These are phyloP conservation scores for Verticillium zaregamsianum DNA, from an alignment of 2,329 filamentous ascomycete genomes.

Conservation along the genomic window DNA sequence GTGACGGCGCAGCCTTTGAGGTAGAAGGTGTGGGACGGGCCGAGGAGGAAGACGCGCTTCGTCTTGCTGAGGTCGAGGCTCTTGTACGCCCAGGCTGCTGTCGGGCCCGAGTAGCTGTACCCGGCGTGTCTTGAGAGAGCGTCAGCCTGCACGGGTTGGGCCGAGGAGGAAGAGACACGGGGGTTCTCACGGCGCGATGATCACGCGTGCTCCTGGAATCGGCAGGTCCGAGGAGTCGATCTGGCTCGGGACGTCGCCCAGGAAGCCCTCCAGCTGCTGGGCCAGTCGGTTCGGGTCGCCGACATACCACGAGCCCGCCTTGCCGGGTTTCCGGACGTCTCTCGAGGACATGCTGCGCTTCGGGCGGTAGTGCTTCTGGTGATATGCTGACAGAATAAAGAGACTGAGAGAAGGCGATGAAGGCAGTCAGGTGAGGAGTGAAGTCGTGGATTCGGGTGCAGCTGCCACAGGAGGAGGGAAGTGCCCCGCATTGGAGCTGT, in stretches of 20 bases:
- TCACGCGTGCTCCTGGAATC: slow-evolving; percentile 68
- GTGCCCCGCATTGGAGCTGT: neutral
- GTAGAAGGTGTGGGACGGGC: slow-evolving; percentile 86
- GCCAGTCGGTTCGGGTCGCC: slow-evolving; percentile 55
- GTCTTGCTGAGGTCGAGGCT: slow-evolving; percentile 74
- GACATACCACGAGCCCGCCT: slow-evolving; percentile 88
- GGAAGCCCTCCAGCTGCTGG: slow-evolving; percentile 67
- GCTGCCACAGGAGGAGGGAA: neutral
- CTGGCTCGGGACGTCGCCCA: slow-evolving; percentile 64
- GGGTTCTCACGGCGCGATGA: slow-evolving; percentile 33
- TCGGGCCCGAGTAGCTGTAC: slow-evolving; percentile 85
- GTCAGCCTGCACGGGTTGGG: slow-evolving; percentile 9
- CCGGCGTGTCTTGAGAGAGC: slow-evolving; percentile 73
- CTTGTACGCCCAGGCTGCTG: slow-evolving; percentile 94
- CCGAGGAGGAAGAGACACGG: neutral
- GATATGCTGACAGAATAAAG: neutral
- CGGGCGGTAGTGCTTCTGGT: neutral
- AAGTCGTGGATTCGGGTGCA: neutral
- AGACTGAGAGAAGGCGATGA: too few species aligned
- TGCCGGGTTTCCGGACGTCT: slow-evolving; percentile 50
- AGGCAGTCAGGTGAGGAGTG: neutral
- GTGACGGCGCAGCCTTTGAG: slow-evolving; percentile 75
- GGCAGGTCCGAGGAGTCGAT: slow-evolving; percentile 61
- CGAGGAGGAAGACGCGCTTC: slow-evolving; percentile 87
- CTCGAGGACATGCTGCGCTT: neutral